Evolutionary conservation across 257 asterid genomes (phyloP).

Genomic region (Paraleonurus japonicus): DNA sequence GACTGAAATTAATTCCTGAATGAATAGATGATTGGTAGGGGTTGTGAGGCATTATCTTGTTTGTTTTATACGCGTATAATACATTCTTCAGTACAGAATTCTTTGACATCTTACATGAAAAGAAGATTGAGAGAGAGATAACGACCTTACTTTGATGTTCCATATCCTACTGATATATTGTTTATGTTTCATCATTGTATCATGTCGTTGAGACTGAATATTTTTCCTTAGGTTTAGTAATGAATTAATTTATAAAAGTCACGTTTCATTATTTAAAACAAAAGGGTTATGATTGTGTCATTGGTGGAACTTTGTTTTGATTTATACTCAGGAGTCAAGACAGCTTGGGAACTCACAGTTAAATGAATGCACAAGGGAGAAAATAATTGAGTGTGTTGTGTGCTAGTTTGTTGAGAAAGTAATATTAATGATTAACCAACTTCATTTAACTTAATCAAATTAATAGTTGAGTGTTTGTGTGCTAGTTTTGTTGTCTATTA

Average conservation of each 20-base stretch:
- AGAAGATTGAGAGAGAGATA: not conserved
- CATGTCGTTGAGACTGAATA: not conserved
- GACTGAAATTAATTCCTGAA: not conserved
- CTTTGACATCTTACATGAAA: not conserved
- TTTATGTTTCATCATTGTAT: not conserved
- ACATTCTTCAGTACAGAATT: not conserved
- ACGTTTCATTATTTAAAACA: not conserved
- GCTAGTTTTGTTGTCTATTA: slow-evolving; percentile 32
- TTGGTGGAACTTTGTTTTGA: too few species aligned
- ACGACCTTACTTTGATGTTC: not conserved
- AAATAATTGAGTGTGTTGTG: slow-evolving; percentile 1
- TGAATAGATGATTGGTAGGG: slow-evolving; percentile 21
- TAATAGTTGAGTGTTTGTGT: slow-evolving; percentile 26
- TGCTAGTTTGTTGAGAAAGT: slow-evolving; percentile 3
- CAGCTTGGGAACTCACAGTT: slow-evolving; percentile 15
- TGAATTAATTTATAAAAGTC: not conserved
- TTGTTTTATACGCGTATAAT: not conserved
- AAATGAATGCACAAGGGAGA: slow-evolving; percentile 13
- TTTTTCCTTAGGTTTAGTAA: not conserved
- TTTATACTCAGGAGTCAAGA: not conserved
- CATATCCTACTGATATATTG: not conserved
- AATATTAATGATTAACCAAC: slow-evolving; percentile 24
- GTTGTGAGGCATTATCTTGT: not conserved
- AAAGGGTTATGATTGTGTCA: not conserved
- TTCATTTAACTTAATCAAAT: slow-evolving; percentile 38